These are phyloP conservation scores for Neurospora sp. DNA, from an alignment of 495 filamentous ascomycete genomes.

Conservation along the genomic window DNA sequence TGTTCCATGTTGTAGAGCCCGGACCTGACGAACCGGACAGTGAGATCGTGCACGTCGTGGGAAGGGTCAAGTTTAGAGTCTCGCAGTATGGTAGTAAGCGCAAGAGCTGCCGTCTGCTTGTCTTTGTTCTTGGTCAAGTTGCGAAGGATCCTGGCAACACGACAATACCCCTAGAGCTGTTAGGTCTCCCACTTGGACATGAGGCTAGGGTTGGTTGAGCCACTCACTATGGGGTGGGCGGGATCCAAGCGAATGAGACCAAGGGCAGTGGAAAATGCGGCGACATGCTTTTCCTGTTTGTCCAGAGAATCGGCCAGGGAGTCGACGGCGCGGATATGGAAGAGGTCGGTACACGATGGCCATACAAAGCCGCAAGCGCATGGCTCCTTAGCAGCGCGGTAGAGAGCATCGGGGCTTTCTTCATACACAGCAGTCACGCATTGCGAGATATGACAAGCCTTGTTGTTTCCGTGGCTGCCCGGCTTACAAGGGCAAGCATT, in stretches of 20 bases:
- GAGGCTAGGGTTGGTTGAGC: background rate
- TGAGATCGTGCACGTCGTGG: constrained; percentile 1
- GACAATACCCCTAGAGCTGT: constrained; percentile 19
- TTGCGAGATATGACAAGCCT: constrained; percentile 18
- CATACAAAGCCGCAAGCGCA: constrained; percentile 19
- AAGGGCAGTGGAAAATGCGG: constrained; percentile 18
- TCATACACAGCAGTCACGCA: constrained; percentile 7
- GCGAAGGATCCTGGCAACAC: constrained; percentile 14
- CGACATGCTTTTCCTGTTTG: constrained; percentile 4
- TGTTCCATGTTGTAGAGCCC: constrained; percentile 8
- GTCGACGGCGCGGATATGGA: constrained; percentile 16
- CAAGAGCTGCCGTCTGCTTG: background rate
- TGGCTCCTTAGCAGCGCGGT: background rate
- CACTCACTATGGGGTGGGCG: constrained; percentile 9
- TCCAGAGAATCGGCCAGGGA: constrained; percentile 11
- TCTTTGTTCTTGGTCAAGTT: constrained; percentile 3
- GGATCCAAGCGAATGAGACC: constrained; percentile 17
- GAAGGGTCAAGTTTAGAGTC: background rate
- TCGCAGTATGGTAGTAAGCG: constrained; percentile 4
- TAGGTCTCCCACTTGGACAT: background rate
- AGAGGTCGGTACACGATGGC: constrained; percentile 9
- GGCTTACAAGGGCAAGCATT: constrained; percentile 11
- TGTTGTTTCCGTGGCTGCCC: constrained; percentile 13
- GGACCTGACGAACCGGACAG: constrained; percentile 6
- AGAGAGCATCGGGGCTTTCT: constrained; percentile 5